phyloP scores from a whole-genome alignment of 352 stramenopile species.

The Phytophthora lateralis region DNA sequence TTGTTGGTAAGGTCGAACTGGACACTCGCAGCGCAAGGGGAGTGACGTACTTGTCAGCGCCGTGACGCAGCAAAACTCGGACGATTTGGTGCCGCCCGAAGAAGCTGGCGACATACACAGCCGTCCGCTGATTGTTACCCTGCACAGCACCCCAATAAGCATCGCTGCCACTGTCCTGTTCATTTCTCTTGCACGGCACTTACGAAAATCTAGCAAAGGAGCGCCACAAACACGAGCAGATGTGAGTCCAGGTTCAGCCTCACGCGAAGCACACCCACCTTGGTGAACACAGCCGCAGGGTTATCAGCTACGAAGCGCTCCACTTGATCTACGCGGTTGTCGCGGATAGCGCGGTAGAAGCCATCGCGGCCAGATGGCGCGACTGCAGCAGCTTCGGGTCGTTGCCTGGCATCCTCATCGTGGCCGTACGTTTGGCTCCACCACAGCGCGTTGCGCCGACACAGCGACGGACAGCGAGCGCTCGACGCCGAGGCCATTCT shows the following conservation, averaged over 20 bases:
- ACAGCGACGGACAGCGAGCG: conserved; percentile 1
- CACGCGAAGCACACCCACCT: conserved; percentile 27
- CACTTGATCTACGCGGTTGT: conserved; percentile 39
- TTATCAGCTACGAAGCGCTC: conserved; percentile 27
- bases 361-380: conserved; percentile 1
- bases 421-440: conserved; percentile 29
- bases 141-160: conserved; percentile 2
- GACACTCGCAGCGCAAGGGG: neutral
- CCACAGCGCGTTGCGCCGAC: conserved; percentile 20
- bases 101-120: conserved; percentile 75
- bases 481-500: neutral
- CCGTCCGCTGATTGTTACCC: conserved; percentile 44
- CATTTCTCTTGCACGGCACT: conserved; percentile 1
- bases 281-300: conserved; percentile 43
- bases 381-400: neutral
- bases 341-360: conserved; percentile 46
- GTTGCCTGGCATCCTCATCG: neutral
- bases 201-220: conserved; percentile 24
- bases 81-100: conserved; percentile 61
- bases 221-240: conserved; percentile 2
- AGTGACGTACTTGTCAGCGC: conserved; percentile 63
- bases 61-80: conserved; percentile 46
- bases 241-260: conserved; percentile 11
- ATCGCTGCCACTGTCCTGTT: neutral
- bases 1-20: neutral